phyloP scores from a whole-genome alignment of 2,329 filamentous ascomycete genomes.

The Curvularia sp. region DNA sequence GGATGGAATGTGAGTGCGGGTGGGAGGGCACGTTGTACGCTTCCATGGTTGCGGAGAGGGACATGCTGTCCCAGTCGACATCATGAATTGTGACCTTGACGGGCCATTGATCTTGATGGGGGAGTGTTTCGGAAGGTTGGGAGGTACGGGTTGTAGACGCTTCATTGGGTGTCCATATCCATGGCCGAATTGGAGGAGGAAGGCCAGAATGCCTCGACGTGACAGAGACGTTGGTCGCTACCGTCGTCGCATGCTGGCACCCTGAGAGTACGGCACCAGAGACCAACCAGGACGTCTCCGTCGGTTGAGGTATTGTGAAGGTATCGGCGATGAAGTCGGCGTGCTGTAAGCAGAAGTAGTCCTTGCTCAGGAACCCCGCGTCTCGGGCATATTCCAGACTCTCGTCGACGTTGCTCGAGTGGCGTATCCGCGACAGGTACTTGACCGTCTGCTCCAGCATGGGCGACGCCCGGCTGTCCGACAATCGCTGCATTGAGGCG shows the following conservation, averaged over 20 bases:
- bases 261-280: constrained; percentile 68
- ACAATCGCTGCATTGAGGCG: constrained; percentile 16
- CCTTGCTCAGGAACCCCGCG: constrained; percentile 61
- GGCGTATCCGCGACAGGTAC: constrained; percentile 67
- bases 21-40: constrained; percentile 70
- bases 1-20: constrained; percentile 40
- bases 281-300: constrained; percentile 66
- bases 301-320: constrained; percentile 58
- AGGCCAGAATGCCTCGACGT: constrained; percentile 30
- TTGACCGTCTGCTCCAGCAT: constrained; percentile 65
- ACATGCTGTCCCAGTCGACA: constrained; percentile 67
- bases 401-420: constrained; percentile 62
- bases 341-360: constrained; percentile 60
- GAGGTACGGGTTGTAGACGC: constrained; percentile 35
- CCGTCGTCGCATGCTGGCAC: constrained; percentile 63
- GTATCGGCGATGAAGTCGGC: constrained; percentile 67
- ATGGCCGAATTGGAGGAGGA: constrained; percentile 46
- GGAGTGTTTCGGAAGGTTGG: constrained; percentile 28
- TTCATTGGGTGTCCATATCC: constrained; percentile 48
- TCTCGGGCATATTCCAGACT: constrained; percentile 62
- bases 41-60: constrained; percentile 72
- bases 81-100: constrained; percentile 71
- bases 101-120: constrained; percentile 67
- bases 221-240: constrained; percentile 34
- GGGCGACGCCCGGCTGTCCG: constrained; percentile 38